Conservation (phyloP, 192 early-diverging fungal genomes). For the Geranomyces variabilis region DNA sequence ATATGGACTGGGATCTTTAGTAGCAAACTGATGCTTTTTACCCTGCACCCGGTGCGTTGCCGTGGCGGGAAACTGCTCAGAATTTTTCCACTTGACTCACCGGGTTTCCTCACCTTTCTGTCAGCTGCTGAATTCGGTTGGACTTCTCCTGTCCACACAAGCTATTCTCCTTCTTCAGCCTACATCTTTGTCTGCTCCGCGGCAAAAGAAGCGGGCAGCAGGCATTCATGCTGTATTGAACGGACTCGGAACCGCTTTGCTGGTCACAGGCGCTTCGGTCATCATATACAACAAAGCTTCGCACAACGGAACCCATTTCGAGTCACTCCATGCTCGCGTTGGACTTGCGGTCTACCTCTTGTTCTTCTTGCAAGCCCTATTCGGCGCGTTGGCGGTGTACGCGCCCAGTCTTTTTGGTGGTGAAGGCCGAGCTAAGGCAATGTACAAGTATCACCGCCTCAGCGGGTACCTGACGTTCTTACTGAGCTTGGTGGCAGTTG, state of each 20-base stretch:
- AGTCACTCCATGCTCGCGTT: slow-evolving; percentile 4
- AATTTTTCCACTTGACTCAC: not conserved
- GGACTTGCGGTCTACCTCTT: slow-evolving; percentile 7
- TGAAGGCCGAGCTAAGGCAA: not conserved
- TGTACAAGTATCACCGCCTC: slow-evolving; percentile 10
- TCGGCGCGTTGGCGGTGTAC: slow-evolving; percentile 1
- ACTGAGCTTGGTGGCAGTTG: slow-evolving; percentile 2
- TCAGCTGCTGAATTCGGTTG: slow-evolving; percentile 1
- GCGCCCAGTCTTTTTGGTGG: slow-evolving; percentile 1
- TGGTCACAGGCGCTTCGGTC: not conserved
- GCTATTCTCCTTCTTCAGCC: slow-evolving; percentile 2
- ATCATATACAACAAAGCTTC: slow-evolving; percentile 5
- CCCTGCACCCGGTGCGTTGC: not conserved
- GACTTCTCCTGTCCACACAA: slow-evolving; percentile 5
- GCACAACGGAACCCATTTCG: slow-evolving; percentile 7
- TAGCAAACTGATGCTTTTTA: not conserved
- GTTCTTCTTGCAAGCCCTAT: not conserved
- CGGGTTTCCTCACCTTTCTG: too few species aligned
- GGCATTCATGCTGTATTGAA: not conserved
- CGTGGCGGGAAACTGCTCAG: not conserved
- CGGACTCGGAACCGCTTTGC: not conserved
- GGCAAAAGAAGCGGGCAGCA: slow-evolving; percentile 7
- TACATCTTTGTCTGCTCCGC: not conserved
- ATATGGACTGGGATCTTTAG: slow-evolving; percentile 9
- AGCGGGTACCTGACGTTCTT: slow-evolving; percentile 11